Base-by-base conservation (phyloP, 148 eudicot genomes). In the Fagopyrum homotropicum region DNA sequence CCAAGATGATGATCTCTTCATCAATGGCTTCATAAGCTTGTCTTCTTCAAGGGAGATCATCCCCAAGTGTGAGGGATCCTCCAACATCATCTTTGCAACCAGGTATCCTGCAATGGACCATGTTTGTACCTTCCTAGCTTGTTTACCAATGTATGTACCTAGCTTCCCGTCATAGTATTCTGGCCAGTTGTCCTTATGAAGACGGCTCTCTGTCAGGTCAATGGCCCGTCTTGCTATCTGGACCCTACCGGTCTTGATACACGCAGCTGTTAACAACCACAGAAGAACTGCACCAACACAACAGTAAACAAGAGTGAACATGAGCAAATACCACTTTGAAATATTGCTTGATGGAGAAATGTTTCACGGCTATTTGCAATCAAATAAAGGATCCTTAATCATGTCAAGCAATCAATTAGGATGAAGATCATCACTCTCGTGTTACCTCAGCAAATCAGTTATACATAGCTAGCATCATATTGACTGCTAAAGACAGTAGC, bases 91-190 rank as follows among this genome's bases (percentile, higher is more conserved):
- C 59, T 82, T 82, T 5, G 84, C 78, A 7, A 82, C 84, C 70
- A 82, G 72, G 72, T 79, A 82, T 50, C 84, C 84, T 6, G 84
- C 84, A 57, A 82, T 73, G 0, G 84, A 82, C 84, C 84, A 82
- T 6, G 81, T 82, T 75, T 82, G 84, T 17, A 44, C 43, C 71
- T 82, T 82, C 45, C 84, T 73, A 9, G 84, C 79, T 82, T 82
- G 84, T 50, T 82, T 82, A 14, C 84, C 84, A 1, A 76, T 17
- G 57, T 52, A 82, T 14, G 77, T 77, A 54, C 84, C 84, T 4
- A 47, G 75, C 79, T 79, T 82, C 11, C 84, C 84, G 30, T 82
- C 84, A 49, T 82, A 82, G 47, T 82, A 82, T 59, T 82, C 82
- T 10, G 84, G 84, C 84, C 84, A 82, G 40, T 76, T 19, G 45